Base-by-base conservation (phyloP, 768 basidiomycete genomes). In the Lanmaoa pseudosensibilis region DNA sequence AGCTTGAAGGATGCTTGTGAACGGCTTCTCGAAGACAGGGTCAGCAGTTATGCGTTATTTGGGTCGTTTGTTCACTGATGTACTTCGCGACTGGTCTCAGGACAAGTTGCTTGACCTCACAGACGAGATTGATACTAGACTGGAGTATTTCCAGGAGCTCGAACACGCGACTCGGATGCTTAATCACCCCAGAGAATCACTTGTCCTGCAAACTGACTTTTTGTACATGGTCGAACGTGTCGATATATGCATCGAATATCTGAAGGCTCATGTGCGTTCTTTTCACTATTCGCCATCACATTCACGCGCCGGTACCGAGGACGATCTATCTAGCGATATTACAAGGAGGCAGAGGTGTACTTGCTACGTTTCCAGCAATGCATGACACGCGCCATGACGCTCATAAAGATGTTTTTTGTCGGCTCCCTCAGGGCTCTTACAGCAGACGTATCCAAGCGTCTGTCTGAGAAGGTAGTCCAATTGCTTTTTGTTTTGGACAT, bases 361-460 rank as follows among this genome's bases (percentile, higher is more conserved):
- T 77, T 97, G n/a, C 80, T 99, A 32, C 86, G 97, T 23, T 98
- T 95, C 73, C 96, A 97, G 66, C 97, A 99, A 73, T 99, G 97
- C 70, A 89, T 98, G 83, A 97, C 94, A 0, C 85, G 97, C 27
- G 90, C 93, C 11, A 98, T 98, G 96, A 98, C 95, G 0, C 81
- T 99, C 43, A 92, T 98, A 76, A 96, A 92, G 73, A 95, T 98
- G 86, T 94, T 90, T 74, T 98, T 97, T 65, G 86, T 96, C 7
- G 88, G 87, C 5, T 88, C 90, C 9, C 77, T 98, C 7, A 81
- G 88, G 39, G 85, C 88, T 0, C 79, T 97, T 12, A 84, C 89
- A 1, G 75, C 82, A 5, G 96, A 98, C 63, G 82, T 96, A 21
- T 81, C 82, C 1, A 88, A 81, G 63, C 82, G 89, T 11, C 69